A percentile compares a stretch with the other conserved stretches of the same genome.
phyloP scores from a whole-genome alignment of 768 basidiomycete species.

The Lactarius quietus region DNA sequence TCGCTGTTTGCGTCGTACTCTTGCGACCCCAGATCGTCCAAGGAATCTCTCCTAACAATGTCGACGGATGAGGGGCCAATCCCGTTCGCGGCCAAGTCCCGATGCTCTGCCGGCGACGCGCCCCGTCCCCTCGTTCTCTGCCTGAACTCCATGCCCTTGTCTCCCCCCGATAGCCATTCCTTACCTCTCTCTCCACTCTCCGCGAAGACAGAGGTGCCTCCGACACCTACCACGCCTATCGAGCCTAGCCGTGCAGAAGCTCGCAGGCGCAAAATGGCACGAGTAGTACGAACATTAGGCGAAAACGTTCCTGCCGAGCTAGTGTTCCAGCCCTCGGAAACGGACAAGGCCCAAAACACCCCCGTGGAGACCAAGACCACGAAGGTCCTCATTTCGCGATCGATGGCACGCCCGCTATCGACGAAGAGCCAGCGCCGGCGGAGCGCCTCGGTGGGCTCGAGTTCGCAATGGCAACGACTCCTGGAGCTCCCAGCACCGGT shows the following conservation, averaged over 20 bases:
- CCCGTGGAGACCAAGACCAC: neutral
- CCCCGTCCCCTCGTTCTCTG: conserved; percentile 35
- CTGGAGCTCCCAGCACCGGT: conserved; percentile 8
- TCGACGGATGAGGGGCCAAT: conserved; percentile 27
- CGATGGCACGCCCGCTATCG: neutral
- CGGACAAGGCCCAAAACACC: neutral
- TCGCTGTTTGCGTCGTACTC: conserved; percentile 2
- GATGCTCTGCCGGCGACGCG: conserved; percentile 18
- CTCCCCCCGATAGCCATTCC: conserved; percentile 28
- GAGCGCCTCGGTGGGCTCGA: conserved; percentile 15
- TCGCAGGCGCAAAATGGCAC: conserved; percentile 26
- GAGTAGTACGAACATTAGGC: conserved; percentile 31
- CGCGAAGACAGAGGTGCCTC: neutral
- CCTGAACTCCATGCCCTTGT: conserved; percentile 32
- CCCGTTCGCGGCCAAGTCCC: conserved; percentile 21
- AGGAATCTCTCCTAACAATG: conserved; percentile 27
- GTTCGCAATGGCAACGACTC: neutral
- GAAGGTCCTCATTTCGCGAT: neutral
- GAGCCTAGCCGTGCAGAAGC: conserved; percentile 7
- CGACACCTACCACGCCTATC: conserved; percentile 12
- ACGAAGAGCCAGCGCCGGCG: conserved; percentile 11
- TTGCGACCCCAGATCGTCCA: conserved; percentile 27
- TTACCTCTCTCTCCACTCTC: conserved; percentile 27
- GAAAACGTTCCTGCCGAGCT: conserved; percentile 33
- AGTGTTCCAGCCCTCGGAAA: conserved; percentile 26